Percentiles rank a stretch among this genome's conserved stretches.
These are phyloP conservation scores for Cryptococcus sp. DNA, from an alignment of 1,284 basidiomycete species.

Conservation along the genomic window DNA sequence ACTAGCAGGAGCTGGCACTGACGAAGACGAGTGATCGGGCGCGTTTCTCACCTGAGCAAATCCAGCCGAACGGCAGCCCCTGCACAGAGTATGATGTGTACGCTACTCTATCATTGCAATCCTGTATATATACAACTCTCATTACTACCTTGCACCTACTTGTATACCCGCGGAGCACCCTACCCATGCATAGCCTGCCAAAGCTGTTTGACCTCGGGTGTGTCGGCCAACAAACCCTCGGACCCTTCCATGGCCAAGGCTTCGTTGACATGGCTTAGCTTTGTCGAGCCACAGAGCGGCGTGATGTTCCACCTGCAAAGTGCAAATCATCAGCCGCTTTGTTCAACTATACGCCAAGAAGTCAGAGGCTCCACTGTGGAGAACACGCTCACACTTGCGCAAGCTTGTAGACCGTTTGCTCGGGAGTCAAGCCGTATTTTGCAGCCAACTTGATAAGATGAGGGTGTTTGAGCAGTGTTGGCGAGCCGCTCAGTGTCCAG, in stretches of 20 bases:
- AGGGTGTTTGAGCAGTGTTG: constrained; percentile 61
- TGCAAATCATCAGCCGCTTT: constrained; percentile 4
- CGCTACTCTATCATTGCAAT: too few species aligned
- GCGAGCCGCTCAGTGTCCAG: constrained; percentile 79
- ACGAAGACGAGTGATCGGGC: constrained; percentile 26
- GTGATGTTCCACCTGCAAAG: constrained; percentile 42
- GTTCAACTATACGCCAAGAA: background rate
- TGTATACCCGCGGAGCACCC: too few species aligned
- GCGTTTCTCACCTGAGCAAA: too few species aligned
- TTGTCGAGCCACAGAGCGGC: constrained; percentile 43
- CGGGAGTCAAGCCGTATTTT: constrained; percentile 59
- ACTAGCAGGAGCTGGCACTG: constrained; percentile 19
- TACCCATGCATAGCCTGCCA: constrained; percentile 23
- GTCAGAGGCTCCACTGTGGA: background rate
- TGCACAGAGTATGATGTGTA: too few species aligned
- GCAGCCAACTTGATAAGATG: constrained; percentile 57
- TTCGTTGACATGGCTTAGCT: constrained; percentile 62
- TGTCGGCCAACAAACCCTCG: constrained; percentile 50
- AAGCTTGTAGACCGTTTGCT: constrained; percentile 67
- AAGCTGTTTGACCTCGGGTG: constrained; percentile 24
- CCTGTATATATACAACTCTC: too few species aligned
- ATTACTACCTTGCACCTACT: too few species aligned
- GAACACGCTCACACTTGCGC: constrained; percentile 56
- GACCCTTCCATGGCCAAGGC: constrained; percentile 60
- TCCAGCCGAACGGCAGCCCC: too few species aligned